Conservation (phyloP, 805 yeast genomes). For the Wickerhamiella allomyrinae region DNA sequence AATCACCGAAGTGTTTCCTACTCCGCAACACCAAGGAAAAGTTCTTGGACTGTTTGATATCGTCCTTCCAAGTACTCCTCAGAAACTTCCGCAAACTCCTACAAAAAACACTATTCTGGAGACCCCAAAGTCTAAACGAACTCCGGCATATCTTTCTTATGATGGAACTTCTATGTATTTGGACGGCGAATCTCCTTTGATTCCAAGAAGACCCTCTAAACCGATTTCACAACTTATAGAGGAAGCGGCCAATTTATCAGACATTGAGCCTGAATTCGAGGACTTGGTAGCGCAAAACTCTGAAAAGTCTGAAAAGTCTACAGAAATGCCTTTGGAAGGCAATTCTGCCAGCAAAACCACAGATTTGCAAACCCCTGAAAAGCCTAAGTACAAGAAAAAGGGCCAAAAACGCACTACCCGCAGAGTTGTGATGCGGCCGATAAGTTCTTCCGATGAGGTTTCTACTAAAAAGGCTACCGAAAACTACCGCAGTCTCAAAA, state of each 20-base stretch:
- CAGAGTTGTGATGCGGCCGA: slow-evolving; percentile 16
- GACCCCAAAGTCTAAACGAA: slow-evolving; percentile 8
- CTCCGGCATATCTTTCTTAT: slow-evolving; percentile 7
- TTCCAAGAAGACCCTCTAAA: not conserved
- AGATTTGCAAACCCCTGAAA: slow-evolving; percentile 11
- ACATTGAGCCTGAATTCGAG: not conserved
- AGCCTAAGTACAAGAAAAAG: slow-evolving; percentile 25
- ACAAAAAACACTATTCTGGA: slow-evolving; percentile 4
- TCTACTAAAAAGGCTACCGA: slow-evolving; percentile 3
- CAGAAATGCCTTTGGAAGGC: not conserved
- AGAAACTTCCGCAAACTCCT: slow-evolving; percentile 8
- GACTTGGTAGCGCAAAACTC: not conserved
- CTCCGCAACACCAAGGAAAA: slow-evolving; percentile 73
- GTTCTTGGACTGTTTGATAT: slow-evolving; percentile 62
- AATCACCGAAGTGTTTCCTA: slow-evolving; percentile 52
- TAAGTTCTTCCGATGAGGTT: slow-evolving; percentile 6
- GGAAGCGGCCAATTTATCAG: not conserved
- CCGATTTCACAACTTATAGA: not conserved
- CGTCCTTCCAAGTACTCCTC: slow-evolving; percentile 18
- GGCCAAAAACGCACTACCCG: slow-evolving; percentile 26
- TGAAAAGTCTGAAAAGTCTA: not conserved
- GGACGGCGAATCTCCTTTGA: not conserved
- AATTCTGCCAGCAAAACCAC: not conserved
- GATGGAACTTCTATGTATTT: not conserved
- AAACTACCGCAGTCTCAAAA: slow-evolving; percentile 7